Base-by-base conservation (phyloP, 495 filamentous ascomycete species). In the Trichoderma orchidacearum region DNA sequence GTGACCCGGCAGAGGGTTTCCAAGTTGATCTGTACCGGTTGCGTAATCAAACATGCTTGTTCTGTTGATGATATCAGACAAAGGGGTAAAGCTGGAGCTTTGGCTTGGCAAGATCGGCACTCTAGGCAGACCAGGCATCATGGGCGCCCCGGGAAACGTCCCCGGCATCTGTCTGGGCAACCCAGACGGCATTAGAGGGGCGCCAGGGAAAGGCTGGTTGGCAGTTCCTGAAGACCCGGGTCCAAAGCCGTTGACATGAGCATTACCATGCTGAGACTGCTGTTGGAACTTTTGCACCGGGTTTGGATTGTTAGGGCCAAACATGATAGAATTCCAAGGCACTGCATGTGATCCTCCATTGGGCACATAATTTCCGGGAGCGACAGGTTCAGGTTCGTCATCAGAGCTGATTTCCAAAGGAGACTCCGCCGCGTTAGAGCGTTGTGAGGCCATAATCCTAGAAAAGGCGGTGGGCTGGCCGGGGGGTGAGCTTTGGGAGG, bases 1-100 rank as follows among this genome's bases (percentile, higher is more conserved):
- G 13, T 59, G 30, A 3, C 56, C 29, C 30, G 58, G 31, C 3
- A 72, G 28, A 2, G 62, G 54, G 30, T 64, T 62, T 13, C 66
- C 66, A 13, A 64, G 17, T 5, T 21, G 58, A 51, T 73, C 67
- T 4, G 58, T 21, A 50, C 70, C 54, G n/a, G 34, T 57, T 15
- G 56, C 36, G 45, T 54, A 68, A 38, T 69, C 60, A 25, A 56
- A 65, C 48, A 45, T 25, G 48, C 56, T 63, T 29, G 61, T 58
- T 1, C 61, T 61, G 23, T 58, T 53, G 11, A 68, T 64, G 7
- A 62, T 65, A 30, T 59, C 54, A 1, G 56, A 23, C 17, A 69
- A 57, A 15, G 30, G 34, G 21, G 48, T 54, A 11, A 9, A 15
- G 51, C 2, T 53, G 7, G 12, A 25, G 31, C 17, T 30, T n/a